Evolutionary conservation across 116 monocot genomes (phyloP), one percentile per base, ranked within the genome.

Genomic region (Trichopus zeylanicus): DNA sequence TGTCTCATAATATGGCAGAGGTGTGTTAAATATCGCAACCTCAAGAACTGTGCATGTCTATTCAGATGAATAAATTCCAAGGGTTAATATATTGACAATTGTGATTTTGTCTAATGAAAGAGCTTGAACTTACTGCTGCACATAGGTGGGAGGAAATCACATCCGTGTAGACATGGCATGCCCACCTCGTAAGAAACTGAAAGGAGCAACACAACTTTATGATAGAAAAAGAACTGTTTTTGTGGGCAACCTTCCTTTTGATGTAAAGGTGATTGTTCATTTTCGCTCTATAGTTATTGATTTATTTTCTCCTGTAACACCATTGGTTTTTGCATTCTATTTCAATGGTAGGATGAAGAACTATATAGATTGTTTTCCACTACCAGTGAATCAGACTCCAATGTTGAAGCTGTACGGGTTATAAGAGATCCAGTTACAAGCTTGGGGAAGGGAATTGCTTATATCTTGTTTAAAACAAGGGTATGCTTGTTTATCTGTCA

Each of bases 81-180:
- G n/a, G n/a, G n/a, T n/a, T n/a, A n/a, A n/a, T n/a, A n/a, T n/a
- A n/a, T n/a, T n/a, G n/a, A n/a, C n/a, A n/a, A n/a, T n/a, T n/a
- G n/a, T n/a, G n/a, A n/a, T n/a, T n/a, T n/a, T n/a, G n/a, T n/a
- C n/a, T n/a, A n/a, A n/a, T n/a, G n/a, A n/a, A n/a, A n/a, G n/a
- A n/a, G n/a, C n/a, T 55, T 56, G 13, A 27, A 31, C 48, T 59
- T 75, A n/a, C n/a, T n/a, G 7, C 9, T 68, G 39, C n/a, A 13
- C 56, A 24, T 54, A 97, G 95, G 37, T 90, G 59, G 90, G 72
- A 55, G 95, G 77, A 64, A 87, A 97, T 69, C 95, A 97, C 60
- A 90, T 97, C 20, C 83, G 95, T 49, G 90, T 97, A 59, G 95
- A 97, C 61, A 84, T 81, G 75, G 95, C 95, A 66, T 87, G 90